Evolutionary conservation across 805 yeast genomes (phyloP), one percentile per base, ranked within the genome.

Genomic region (Starmerella sp.): DNA sequence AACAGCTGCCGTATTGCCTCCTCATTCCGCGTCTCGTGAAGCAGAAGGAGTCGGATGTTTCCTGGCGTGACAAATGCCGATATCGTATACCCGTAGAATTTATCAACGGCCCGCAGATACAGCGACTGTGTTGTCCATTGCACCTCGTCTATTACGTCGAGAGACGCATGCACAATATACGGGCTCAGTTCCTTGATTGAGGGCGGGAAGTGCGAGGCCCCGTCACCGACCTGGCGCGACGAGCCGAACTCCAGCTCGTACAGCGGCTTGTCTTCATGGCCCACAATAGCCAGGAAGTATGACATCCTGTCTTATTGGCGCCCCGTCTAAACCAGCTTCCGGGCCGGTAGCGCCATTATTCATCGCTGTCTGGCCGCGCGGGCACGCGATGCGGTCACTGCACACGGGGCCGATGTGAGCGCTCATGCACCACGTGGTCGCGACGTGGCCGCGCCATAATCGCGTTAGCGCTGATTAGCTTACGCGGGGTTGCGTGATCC

Each of bases 41-140:
- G 71, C 60, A 93, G 75, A 22, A 93, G 69, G 59, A 91, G 79
- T 66, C 88, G 88, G 62, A 86, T 78, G 65, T 88, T 90, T 5
- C 96, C 91, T 52, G 89, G 89, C 0, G 96, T 87, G 42, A 91
- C 76, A 66, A 81, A 93, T 4, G 91, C 95, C 54, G 88, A 85
- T n/a, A 91, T 79, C 48, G 76, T 72, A 60, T 82, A 80, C 5
- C 93, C 95, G 67, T 90, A 87, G 68, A 88, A 91, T 38, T 83
- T 81, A 69, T 93, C 98, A 17, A 91, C 79, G 46, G 79, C 79
- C 47, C 91, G 90, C 58, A 89, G 71, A 64, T 85, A 83, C 59
- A 84, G 74, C 45, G 77, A 74, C 59, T 75, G 79, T 9, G 79
- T 74, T 48, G 79, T 77, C 91, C 95, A 89, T 66, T 89, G 97